These are phyloP conservation scores for Elsinoe ampelina DNA, from an alignment of 2,329 filamentous ascomycete genomes.

Conservation along the genomic window DNA sequence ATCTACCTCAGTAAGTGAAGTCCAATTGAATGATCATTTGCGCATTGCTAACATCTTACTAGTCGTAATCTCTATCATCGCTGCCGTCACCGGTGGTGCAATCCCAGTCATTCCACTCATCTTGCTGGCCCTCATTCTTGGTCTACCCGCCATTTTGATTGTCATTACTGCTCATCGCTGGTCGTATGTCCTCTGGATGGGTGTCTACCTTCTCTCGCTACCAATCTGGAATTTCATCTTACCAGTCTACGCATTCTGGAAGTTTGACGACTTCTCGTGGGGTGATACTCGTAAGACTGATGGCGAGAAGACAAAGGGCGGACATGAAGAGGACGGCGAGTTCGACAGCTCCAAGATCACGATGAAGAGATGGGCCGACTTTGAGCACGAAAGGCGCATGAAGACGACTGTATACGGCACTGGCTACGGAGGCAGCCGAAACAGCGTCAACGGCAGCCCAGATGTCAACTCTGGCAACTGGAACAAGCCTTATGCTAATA, in stretches of 20 bases:
- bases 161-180: constrained; percentile 86
- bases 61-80: constrained; percentile 78
- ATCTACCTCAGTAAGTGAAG: constrained; percentile 76
- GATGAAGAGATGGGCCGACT: constrained; percentile 98
- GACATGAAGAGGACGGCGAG: constrained; percentile 67
- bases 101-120: constrained; percentile 86
- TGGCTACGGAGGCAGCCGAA: background rate
- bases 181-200: constrained; percentile 93
- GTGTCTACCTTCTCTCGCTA: constrained; percentile 85
- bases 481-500: constrained; percentile 6
- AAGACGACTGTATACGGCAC: constrained; percentile 8
- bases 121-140: constrained; percentile 80
- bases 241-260: constrained; percentile 93
- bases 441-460: constrained; percentile 5
- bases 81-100: constrained; percentile 44
- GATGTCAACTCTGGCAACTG: constrained; percentile 1
- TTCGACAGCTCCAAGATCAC: constrained; percentile 99
- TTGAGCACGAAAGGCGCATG: constrained; percentile 55
- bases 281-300: constrained; percentile 94
- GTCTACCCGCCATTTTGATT: constrained; percentile 85
- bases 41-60: constrained; percentile 23
- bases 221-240: constrained; percentile 98
- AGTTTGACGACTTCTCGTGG: constrained; percentile 99
- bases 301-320: constrained; percentile 78
- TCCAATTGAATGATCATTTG: background rate